Base-by-base conservation (phyloP, 208 protist genomes). In the Leishmania tropica region DNA sequence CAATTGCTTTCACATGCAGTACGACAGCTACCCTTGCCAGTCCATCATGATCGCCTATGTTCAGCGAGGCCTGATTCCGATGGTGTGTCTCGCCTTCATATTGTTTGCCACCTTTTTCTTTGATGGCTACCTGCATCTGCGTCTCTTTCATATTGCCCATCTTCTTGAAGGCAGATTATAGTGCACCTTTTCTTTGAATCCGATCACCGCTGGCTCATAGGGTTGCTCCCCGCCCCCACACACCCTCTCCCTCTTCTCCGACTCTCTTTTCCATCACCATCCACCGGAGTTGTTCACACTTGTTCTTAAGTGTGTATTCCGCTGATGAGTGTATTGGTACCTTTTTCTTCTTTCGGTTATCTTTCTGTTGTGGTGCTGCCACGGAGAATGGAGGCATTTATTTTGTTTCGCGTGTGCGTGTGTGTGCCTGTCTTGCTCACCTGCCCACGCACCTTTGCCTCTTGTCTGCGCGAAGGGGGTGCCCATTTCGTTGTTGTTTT, bases 101-200 rank as follows among this genome's bases (percentile, higher is more conserved):
- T 24, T 85, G 5, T 85, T 85, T 3, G 51, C 68, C 13, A 71
- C 62, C 24, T 73, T 60, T 73, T 28, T 85, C 21, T 85, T 85
- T 47, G 81, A 85, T 37, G 67, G 53, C 19, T 85, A 85, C 45
- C 76, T 85, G 37, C 76, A 81, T 42, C 75, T 85, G 3, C 81
- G 81, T 11, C 81, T 85, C 58, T 85, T 85, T 28, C 76, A 84
- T 53, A 68, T 87, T 13, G 75, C 78, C 1, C 81, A 79, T 21
- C 78, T 85, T 7, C 58, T 85, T 42, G 54, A 80, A 65, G 76
- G 77, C 1, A 37, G 81, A 1, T 80, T 85, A 68, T 88, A 81
- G 74, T 6, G 10, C 3, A 70, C 64, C 56, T 5, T 31, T 7
- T 24, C 7, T n/a, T 62, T n/a, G 7, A 1, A 7, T 31, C 56